phyloP scores from a whole-genome alignment of 164 flowering plant genomes.

The Magnolia sinica region DNA sequence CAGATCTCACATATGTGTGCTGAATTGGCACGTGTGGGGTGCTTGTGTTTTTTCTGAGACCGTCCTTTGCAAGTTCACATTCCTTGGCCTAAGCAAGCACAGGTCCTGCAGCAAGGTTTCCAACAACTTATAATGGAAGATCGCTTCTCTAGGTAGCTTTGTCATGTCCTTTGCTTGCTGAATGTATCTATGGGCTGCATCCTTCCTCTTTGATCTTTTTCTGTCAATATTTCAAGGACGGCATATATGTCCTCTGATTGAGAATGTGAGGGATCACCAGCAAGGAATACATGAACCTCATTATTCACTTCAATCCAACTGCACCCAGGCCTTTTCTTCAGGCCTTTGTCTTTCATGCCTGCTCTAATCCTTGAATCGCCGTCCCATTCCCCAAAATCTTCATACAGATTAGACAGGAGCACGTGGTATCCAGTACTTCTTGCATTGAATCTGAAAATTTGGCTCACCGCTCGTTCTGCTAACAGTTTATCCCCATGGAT shows the following conservation, averaged over 20 bases:
- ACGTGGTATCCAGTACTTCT: slow-evolving; percentile 31
- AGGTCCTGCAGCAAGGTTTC: background rate
- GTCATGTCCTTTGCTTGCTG: slow-evolving; percentile 2
- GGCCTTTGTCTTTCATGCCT: slow-evolving; percentile 31
- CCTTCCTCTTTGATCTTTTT: slow-evolving; percentile 20
- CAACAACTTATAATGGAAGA: background rate
- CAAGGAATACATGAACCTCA: slow-evolving; percentile 33
- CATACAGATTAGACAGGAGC: slow-evolving; percentile 42
- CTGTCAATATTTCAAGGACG: slow-evolving; percentile 24
- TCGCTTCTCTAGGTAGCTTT: background rate
- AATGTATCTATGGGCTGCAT: slow-evolving; percentile 1
- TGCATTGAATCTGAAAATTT: slow-evolving; percentile 34
- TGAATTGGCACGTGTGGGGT: background rate
- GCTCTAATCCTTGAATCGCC: slow-evolving; percentile 27
- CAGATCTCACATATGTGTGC: background rate
- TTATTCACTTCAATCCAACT: slow-evolving; percentile 45
- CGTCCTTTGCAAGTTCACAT: background rate
- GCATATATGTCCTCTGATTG: slow-evolving; percentile 30
- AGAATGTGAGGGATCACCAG: slow-evolving; percentile 38
- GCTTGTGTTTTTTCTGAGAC: background rate
- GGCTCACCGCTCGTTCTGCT: slow-evolving; percentile 29
- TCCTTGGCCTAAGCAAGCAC: background rate
- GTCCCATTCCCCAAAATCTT: slow-evolving; percentile 28
- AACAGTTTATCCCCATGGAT: slow-evolving; percentile 26
- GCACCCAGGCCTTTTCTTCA: slow-evolving; percentile 42